These are phyloP conservation scores for Neofusicoccum parvum DNA, from an alignment of 2,329 filamentous ascomycete genomes.

Conservation along the genomic window DNA sequence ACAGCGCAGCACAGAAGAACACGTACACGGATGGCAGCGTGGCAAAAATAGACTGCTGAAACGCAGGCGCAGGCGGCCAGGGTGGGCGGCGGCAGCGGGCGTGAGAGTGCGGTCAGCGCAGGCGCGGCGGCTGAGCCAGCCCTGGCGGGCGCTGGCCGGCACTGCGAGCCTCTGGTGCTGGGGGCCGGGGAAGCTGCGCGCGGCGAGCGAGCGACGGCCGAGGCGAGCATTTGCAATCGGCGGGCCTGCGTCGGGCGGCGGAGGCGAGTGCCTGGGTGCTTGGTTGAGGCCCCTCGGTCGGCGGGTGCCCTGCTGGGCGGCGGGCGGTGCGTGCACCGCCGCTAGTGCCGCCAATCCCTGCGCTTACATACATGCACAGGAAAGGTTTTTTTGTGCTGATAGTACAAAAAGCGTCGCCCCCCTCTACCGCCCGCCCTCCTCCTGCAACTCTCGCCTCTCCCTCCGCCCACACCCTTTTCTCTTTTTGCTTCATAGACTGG, in stretches of 20 bases:
- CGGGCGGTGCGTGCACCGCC: neutral
- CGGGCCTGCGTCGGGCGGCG: neutral
- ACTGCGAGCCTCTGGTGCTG: neutral
- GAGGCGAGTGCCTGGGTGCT: neutral
- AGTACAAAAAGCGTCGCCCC: constrained; percentile 20
- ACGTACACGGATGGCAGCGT: constrained; percentile 9
- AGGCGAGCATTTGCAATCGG: neutral
- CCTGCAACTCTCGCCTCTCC: constrained; percentile 1
- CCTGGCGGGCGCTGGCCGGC: no score
- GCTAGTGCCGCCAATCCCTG: constrained; percentile 8
- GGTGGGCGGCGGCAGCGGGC: neutral
- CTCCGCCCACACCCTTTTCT: neutral
- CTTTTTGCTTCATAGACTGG: constrained; percentile 18
- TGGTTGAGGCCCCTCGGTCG: constrained; percentile 1
- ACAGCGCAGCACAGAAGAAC: constrained; percentile 5
- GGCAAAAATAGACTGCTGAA: constrained; percentile 19
- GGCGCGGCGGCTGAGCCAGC: no score
- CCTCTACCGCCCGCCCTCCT: neutral
- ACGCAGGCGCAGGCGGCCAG: constrained; percentile 6
- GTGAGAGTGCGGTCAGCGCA: constrained; percentile 6
- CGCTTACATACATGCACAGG: constrained; percentile 14
- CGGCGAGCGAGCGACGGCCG: constrained; percentile 11
- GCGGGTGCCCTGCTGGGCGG: neutral
- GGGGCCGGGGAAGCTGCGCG: neutral
- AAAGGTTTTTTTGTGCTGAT: constrained; percentile 20